These are phyloP conservation scores for Hanseniaspora nectarophila DNA, from an alignment of 805 yeast genomes.

Conservation along the genomic window DNA sequence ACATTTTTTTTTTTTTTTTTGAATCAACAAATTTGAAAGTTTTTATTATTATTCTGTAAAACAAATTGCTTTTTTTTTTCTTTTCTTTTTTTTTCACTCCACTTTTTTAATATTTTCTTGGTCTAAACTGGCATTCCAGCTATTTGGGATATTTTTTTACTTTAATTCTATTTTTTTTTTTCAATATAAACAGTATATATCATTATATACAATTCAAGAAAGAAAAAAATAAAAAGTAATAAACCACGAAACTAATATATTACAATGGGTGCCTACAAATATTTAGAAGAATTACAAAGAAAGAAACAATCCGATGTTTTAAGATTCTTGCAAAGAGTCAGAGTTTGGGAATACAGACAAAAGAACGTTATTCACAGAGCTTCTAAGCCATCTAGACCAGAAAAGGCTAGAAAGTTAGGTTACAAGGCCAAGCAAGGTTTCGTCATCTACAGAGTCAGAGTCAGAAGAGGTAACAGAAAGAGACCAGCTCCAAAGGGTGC, in stretches of 20 bases:
- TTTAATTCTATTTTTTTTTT: too few species aligned
- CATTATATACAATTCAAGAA: too few species aligned
- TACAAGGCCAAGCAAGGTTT: conserved; percentile 99
- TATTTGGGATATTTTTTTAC: too few species aligned
- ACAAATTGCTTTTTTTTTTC: background rate
- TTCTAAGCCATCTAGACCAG: conserved; percentile 97
- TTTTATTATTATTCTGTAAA: background rate
- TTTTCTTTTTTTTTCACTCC: background rate
- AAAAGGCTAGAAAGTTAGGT: conserved; percentile 99
- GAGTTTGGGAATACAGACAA: conserved; percentile 99
- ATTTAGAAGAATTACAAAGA: conserved; percentile 97
- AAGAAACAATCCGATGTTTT: conserved; percentile 99
- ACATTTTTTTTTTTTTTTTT: background rate
- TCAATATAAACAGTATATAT: too few species aligned
- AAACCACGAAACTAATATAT: conserved; percentile 14
- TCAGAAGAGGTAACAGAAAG: conserved; percentile 99
- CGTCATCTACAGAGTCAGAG: conserved; percentile 96
- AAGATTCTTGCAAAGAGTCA: conserved; percentile 97
- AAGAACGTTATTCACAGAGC: conserved; percentile 98
- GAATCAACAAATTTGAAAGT: too few species aligned
- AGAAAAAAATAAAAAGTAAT: too few species aligned
- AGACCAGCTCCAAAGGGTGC: conserved; percentile 99
- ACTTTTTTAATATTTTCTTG: background rate
- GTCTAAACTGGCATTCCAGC: background rate
- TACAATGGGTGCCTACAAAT: conserved; percentile 99